Conservation (phyloP, 192 early-diverging fungal genomes). For the Dispira simplex region DNA sequence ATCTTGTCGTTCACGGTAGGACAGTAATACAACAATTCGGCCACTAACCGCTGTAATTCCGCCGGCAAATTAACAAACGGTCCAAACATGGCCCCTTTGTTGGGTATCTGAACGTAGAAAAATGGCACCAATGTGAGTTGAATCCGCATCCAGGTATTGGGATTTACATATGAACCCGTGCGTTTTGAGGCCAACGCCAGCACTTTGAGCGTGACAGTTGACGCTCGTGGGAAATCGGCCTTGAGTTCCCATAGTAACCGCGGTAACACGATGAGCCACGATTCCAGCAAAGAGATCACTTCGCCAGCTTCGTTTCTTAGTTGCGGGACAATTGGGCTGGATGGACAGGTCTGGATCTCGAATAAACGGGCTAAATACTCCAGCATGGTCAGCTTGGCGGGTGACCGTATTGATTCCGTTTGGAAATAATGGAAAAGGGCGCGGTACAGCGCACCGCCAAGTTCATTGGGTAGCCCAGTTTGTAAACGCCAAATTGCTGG, state of each 20-base stretch:
- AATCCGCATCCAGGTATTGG: neutral
- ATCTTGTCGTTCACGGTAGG: neutral
- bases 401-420: neutral
- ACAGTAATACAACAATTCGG: constrained; percentile 9
- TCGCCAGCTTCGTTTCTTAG: neutral
- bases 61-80: constrained; percentile 1
- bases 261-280: constrained; percentile 10
- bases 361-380: constrained; percentile 1
- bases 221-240: neutral
- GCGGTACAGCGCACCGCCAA: neutral
- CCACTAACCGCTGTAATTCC: neutral
- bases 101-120: constrained; percentile 3
- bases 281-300: neutral
- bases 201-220: neutral
- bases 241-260: constrained; percentile 10
- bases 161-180: neutral
- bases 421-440: neutral
- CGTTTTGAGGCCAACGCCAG: constrained; percentile 1
- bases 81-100: constrained; percentile 11
- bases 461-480: neutral
- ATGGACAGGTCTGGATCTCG: neutral
- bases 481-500: constrained; percentile 7
- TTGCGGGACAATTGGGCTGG: neutral
- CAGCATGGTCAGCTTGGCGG: neutral
- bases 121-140: constrained; percentile 11